A percentile compares a stretch with the other conserved stretches of the same genome.
Evolutionary conservation across 805 yeast genomes (phyloP).

Genomic region (Debaryomyces maramus): DNA sequence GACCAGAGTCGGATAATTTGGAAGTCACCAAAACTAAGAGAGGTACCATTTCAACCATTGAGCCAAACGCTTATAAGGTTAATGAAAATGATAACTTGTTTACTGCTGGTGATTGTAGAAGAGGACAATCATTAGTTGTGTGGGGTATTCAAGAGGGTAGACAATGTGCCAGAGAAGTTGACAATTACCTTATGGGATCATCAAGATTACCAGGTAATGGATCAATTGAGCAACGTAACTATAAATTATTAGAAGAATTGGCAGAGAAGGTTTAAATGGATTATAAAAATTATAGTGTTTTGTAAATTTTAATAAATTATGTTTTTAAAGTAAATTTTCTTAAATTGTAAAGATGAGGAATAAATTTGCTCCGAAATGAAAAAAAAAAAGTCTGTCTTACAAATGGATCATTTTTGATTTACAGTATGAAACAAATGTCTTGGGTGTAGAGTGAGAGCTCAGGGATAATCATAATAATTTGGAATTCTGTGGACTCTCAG

Average conservation of each 20-base stretch:
- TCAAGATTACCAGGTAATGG: constrained; percentile 93
- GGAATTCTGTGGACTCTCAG: too few relatives aligned
- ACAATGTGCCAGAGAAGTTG: constrained; percentile 96
- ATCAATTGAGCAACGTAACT: constrained; percentile 83
- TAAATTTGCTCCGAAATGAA: too few relatives aligned
- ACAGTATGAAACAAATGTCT: too few relatives aligned
- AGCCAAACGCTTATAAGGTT: constrained; percentile 67
- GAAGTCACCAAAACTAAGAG: constrained; percentile 69
- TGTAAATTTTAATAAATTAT: too few relatives aligned
- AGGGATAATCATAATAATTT: too few relatives aligned
- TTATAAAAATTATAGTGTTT: too few relatives aligned
- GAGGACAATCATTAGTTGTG: constrained; percentile 96
- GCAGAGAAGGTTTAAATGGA: constrained; percentile 53
- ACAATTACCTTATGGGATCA: constrained; percentile 70
- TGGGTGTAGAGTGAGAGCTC: too few relatives aligned
- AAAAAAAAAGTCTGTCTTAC: too few relatives aligned
- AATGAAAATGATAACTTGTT: constrained; percentile 64
- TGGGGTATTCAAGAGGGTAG: constrained; percentile 99
- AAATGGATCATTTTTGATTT: too few relatives aligned
- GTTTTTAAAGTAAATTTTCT: too few relatives aligned
- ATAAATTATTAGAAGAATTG: constrained; percentile 70
- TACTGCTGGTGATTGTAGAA: constrained; percentile 98
- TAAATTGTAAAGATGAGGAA: too few relatives aligned
- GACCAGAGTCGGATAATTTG: constrained; percentile 86
- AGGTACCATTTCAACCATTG: constrained; percentile 75